These are phyloP conservation scores for Citrullus amarus DNA, from an alignment of 306 rosid genomes.

Conservation along the genomic window DNA sequence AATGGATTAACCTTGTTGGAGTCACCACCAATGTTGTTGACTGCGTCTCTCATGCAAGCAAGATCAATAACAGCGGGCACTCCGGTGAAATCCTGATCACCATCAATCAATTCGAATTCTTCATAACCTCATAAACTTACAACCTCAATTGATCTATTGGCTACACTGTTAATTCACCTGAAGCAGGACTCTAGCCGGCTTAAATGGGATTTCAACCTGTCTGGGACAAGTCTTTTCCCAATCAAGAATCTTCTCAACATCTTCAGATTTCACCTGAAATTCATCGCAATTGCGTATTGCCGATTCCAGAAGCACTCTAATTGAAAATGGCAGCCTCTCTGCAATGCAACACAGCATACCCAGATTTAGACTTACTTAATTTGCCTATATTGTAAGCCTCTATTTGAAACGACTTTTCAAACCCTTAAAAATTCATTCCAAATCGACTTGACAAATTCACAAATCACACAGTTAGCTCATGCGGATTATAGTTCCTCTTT, in stretches of 20 bases:
- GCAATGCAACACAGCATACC: not conserved
- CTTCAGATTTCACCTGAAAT: constrained; percentile 67
- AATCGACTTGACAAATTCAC: not conserved
- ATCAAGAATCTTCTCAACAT: constrained; percentile 76
- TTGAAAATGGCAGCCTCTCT: constrained; percentile 74
- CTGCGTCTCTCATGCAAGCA: constrained; percentile 90
- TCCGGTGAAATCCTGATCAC: constrained; percentile 81
- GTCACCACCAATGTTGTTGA: constrained; percentile 76
- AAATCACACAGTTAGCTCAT: not conserved
- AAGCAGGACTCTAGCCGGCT: constrained; percentile 86
- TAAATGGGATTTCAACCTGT: constrained; percentile 79
- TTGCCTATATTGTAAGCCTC: no score
- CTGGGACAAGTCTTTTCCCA: constrained; percentile 80
- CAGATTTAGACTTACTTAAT: not conserved
- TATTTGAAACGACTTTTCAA: not conserved
- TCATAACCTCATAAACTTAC: not conserved
- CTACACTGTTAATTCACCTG: constrained; percentile 29
- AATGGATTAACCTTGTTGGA: constrained; percentile 72
- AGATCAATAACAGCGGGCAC: constrained; percentile 94
- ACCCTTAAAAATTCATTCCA: no score
- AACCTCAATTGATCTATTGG: not conserved
- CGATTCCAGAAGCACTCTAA: constrained; percentile 80
- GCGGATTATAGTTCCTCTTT: not conserved
- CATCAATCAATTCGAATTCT: constrained; percentile 5
- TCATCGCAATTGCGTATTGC: constrained; percentile 84